Evolutionary conservation across 225 moss, liverwort and hornwort species (phyloP), one percentile per base, ranked within the genome.

Genomic region (Asterella californica): DNA sequence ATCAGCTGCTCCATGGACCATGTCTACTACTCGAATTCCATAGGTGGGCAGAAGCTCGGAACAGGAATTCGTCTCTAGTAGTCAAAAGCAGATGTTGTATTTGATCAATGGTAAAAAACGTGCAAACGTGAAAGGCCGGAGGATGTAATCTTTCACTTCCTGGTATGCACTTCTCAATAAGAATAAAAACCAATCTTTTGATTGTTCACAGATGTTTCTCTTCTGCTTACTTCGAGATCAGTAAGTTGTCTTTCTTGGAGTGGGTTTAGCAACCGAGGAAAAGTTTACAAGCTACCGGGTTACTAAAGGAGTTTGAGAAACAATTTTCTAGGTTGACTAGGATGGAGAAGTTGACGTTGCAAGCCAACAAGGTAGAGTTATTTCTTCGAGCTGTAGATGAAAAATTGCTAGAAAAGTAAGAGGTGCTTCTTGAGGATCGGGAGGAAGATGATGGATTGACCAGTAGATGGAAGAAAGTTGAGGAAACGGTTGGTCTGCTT

Each of bases 91-190:
- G 67, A 67, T 36, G 3, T 15, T 34, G 67, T 15, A 67, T 36
- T 36, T 36, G 67, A 33, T 67, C 67, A 67, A 67, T 11, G 36
- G 67, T 67, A 33, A 67, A 67, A 33, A 67, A 33, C 67, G 67
- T 67, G 67, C 67, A 9, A 33, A 34, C 12, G n/a, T 67, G 6
- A 32, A 67, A 32, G 15, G 15, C n/a, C 33, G 2, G 17, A 27
- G 61, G 48, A 48, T 11, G 48, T 6, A 48, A 48, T 14, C 61
- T 61, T 27, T 61, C 61, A 34, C 67, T 67, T 33, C 18, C 36
- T 67, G 67, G 30, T 10, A 2, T 29, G 29, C 29, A 65, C 33
- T 19, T 67, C 52, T 12, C 18, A 34, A 33, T 67, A 17, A 67
- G 67, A 33, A 33, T 36, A 15, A n/a, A n/a, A 67, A 67, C 67